Base-by-base conservation (phyloP, 2,329 filamentous ascomycete species). In the Amesomyces nigricolor region DNA sequence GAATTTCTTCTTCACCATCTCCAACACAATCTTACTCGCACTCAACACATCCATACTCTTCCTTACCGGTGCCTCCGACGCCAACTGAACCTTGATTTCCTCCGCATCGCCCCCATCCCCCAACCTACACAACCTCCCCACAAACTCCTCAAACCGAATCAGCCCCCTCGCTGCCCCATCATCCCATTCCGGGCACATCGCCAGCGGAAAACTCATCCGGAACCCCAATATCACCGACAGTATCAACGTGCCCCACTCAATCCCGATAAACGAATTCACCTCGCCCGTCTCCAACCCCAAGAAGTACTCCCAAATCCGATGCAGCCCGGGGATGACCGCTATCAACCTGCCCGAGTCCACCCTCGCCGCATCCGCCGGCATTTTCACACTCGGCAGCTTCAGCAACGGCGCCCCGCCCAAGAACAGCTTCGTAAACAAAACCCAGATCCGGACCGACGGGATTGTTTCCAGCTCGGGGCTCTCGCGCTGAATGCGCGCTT, bases 1-100 rank as follows among this genome's bases (percentile, higher is more conserved):
- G 62, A 74, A 80, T 66, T 78, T 80, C 17, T 63, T 63, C 64
- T 67, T 73, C 40, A 81, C 70, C 13, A 78, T 71, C 1, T 67
- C 66, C 3, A 81, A 61, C 32, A 81, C 71, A 7, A 79, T 67
- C 44, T 69, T 71, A 43, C 75, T 72, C 0, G 78, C 78, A 0
- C 72, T 72, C 5, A 75, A 62, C 1, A 75, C 67, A 54, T 79
- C 75, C 39, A 72, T 71, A 22, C 43, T 51, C 39, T 63, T 68
- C 42, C 64, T 69, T 26, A 26, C 9, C 57, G 51, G 19, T 8
- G 46, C 3, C 47, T 51, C 16, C 11, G 62, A 5, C 60, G 61
- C 2, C 63, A 63, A 54, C 10, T 38, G 40, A 3, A 26, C 52
- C 19, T 40, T 47, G 9, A 51, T 51, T 1, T 45, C 46, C n/a